phyloP scores from a whole-genome alignment of 2,329 filamentous ascomycete species.

The Diaporthe citriasiana region DNA sequence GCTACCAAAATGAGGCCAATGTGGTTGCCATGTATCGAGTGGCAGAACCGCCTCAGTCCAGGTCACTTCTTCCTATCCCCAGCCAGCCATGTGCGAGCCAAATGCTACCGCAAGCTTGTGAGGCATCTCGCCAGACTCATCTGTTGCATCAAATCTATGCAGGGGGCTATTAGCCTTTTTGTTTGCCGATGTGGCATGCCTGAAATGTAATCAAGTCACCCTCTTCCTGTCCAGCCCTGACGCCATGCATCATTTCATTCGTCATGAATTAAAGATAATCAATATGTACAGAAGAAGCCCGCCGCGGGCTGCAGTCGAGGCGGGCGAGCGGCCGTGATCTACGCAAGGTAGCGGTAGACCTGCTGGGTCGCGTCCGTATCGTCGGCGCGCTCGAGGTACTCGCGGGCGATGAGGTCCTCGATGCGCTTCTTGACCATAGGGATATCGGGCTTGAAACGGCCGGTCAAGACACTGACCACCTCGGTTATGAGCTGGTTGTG shows the following conservation, averaged over 20 bases:
- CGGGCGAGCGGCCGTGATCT: slow-evolving; percentile 43
- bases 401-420: slow-evolving; percentile 80
- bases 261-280: slow-evolving; percentile 3
- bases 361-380: slow-evolving; percentile 72
- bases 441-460: slow-evolving; percentile 82
- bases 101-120: background rate
- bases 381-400: slow-evolving; percentile 83
- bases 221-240: slow-evolving; percentile 33
- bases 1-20: background rate
- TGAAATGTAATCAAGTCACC: slow-evolving; percentile 8
- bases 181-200: slow-evolving; percentile 16
- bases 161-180: slow-evolving; percentile 1
- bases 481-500: slow-evolving; percentile 80
- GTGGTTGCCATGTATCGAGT: slow-evolving; percentile 1
- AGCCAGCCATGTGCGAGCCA: background rate
- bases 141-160: slow-evolving; percentile 19
- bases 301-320: background rate
- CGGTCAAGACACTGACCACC: slow-evolving; percentile 76
- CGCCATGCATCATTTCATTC: slow-evolving; percentile 39
- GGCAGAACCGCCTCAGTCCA: background rate
- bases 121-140: background rate
- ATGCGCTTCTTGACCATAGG: slow-evolving; percentile 86
- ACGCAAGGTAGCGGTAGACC: slow-evolving; percentile 81
- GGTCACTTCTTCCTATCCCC: background rate
- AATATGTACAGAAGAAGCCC: slow-evolving; percentile 22